Evolutionary conservation across 1,284 basidiomycete genomes (phyloP), one percentile per base, ranked within the genome.

Genomic region (Tylopilus sp.): DNA sequence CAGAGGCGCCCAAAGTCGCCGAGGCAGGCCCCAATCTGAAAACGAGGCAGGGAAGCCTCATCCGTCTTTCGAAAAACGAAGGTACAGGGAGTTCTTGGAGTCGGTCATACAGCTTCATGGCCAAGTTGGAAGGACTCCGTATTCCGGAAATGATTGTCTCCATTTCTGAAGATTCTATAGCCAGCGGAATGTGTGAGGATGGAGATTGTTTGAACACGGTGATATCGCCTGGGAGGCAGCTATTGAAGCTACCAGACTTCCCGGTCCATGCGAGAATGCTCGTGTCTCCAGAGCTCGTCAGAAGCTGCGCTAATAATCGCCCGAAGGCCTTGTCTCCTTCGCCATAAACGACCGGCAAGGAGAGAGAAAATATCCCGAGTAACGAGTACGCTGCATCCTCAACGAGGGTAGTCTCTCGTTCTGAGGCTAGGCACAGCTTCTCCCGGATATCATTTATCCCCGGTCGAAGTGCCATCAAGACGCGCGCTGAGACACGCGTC

Each of bases 301-400:
- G 34, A 17, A 45, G 44, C 12, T 28, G 24, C 3, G 17, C 12
- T 15, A 35, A 28, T 2, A 45, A 17, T 20, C 44, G 34, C n/a
- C 44, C 44, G 8, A 45, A 34, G 7, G 44, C 34, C 26, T 20
- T n/a, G 20, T 48, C 34, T 1, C 41, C 34, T 3, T 48, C 47
- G 2, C 47, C 47, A 30, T 48, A 48, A 8, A 48, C 28, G 11
- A 46, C 20, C 1, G 40, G 40, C 11, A 45, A 31, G 7, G 18
- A 6, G 12, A 18, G 26, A 14, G 46, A 21, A 29, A 48, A 48
- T 35, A 48, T 48, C 18, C 46, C 47, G 10, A 44, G 40, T 11
- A 48, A 11, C 4, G 47, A 48, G 34, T 48, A 48, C 1, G 47
- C 40, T 7, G 41, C 48, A n/a, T 49, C 48, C 29, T 49, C 48